A percentile compares a stretch with the other conserved stretches of the same genome.
These are phyloP conservation scores for Erodium chrysanthum DNA, from an alignment of 441 rosid genomes.

Conservation along the genomic window DNA sequence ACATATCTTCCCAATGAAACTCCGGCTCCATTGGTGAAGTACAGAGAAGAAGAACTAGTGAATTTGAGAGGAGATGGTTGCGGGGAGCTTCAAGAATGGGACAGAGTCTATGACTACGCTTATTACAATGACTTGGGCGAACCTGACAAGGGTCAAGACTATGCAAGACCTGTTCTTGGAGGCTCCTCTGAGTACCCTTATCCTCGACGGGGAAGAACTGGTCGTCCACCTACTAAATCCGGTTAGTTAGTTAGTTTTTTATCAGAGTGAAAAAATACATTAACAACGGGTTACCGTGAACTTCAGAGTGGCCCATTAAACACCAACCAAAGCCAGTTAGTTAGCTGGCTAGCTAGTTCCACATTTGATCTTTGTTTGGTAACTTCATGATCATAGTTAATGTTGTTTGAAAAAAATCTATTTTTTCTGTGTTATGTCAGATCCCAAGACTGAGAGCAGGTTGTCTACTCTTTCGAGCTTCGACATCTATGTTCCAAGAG, in stretches of 20 bases:
- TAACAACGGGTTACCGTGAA: no score
- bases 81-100: constrained; percentile 50
- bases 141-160: constrained; percentile 31
- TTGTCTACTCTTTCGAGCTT: constrained; percentile 28
- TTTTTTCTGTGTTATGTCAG: constrained; percentile 13
- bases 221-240: constrained; percentile 37
- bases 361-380: no score
- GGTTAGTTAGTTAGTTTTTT: no score
- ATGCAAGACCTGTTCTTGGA: constrained; percentile 41
- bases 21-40: constrained; percentile 30
- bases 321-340: constrained; percentile 35
- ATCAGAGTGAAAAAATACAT: no score
- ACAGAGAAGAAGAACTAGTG: constrained; percentile 41
- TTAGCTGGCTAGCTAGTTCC: no score
- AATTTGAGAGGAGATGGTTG: constrained; percentile 45
- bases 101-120: constrained; percentile 44
- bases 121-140: constrained; percentile 25
- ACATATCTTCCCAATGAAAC: constrained; percentile 47
- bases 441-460: constrained; percentile 26
- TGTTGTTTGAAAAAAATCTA: no score
- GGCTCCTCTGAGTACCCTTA: constrained; percentile 38
- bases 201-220: constrained; percentile 76
- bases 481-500: constrained; percentile 47
- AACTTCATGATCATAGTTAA: no score
- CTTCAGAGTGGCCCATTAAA: no score